phyloP scores from a whole-genome alignment of 1,284 basidiomycete species.

The Boletus smithii region DNA sequence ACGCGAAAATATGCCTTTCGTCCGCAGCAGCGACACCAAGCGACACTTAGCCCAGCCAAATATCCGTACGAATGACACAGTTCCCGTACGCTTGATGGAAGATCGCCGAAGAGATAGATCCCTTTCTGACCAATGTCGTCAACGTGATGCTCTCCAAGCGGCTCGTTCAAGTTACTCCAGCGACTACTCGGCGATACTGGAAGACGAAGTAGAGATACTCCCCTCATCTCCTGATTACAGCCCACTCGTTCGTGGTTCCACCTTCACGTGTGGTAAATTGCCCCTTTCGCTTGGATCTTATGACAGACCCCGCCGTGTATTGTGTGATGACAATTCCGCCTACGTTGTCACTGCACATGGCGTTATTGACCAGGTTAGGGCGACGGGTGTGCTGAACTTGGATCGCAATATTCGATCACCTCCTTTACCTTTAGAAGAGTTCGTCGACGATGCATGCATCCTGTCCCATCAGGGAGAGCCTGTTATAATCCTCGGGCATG shows the following conservation, averaged over 20 bases:
- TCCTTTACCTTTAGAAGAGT: constrained; percentile 20
- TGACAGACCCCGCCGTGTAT: constrained; percentile 44
- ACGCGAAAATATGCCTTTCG: background rate
- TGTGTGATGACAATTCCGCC: constrained; percentile 21
- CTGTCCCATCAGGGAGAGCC: constrained; percentile 27
- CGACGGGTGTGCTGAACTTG: constrained; percentile 16
- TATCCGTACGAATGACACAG: background rate
- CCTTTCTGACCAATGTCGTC: constrained; percentile 1
- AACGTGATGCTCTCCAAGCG: background rate
- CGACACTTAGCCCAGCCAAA: background rate
- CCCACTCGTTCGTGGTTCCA: constrained; percentile 4
- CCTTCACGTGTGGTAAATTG: constrained; percentile 14
- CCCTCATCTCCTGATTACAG: constrained; percentile 4
- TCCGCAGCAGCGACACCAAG: background rate
- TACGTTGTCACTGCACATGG: constrained; percentile 40
- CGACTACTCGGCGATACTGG: background rate
- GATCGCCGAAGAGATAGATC: background rate
- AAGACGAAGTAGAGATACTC: background rate
- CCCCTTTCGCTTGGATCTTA: constrained; percentile 28
- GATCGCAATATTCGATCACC: constrained; percentile 20
- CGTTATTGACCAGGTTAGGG: constrained; percentile 31
- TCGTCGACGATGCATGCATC: constrained; percentile 45
- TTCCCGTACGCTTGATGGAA: background rate
- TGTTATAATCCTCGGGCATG: constrained; percentile 39
- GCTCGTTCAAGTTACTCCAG: background rate